phyloP scores from a whole-genome alignment of 371 early-diverging fungal species.

The Entomophthora muscae region DNA sequence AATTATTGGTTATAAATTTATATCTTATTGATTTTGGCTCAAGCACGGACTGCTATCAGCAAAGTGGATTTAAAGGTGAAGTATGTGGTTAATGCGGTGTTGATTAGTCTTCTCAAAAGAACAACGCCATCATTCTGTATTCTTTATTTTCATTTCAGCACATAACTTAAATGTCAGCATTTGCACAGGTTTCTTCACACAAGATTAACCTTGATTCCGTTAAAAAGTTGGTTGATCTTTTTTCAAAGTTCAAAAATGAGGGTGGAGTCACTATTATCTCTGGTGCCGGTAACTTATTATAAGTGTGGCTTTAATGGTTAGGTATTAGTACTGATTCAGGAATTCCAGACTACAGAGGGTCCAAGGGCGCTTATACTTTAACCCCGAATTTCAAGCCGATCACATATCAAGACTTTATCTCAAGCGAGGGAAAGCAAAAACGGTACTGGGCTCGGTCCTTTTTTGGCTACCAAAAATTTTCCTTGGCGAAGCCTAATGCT shows the following conservation, averaged over 20 bases:
- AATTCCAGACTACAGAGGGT: conserved; percentile 81
- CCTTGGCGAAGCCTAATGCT: conserved; percentile 44
- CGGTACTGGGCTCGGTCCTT: conserved; percentile 88
- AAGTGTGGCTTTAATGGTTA: conserved; percentile 9
- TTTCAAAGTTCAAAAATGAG: neutral
- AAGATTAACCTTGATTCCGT: no score
- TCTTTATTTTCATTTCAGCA: no score
- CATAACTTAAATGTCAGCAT: no score
- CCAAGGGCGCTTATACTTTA: conserved; percentile 52
- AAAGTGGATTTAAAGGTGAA: no score
- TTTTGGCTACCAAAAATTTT: conserved; percentile 59
- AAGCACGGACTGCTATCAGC: no score
- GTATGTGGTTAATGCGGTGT: no score
- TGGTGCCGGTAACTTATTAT: conserved; percentile 22
- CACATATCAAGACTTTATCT: conserved; percentile 46
- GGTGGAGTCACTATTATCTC: conserved; percentile 19
- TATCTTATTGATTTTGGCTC: no score
- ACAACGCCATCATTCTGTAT: no score
- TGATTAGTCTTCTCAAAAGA: no score
- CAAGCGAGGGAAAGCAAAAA: conserved; percentile 37
- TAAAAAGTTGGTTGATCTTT: neutral
- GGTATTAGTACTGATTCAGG: conserved; percentile 70
- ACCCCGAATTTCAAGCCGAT: conserved; percentile 71
- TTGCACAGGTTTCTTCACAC: no score
- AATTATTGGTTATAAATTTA: no score